Conservation (phyloP, 768 basidiomycete species). For the Cubamyces sp. region DNA sequence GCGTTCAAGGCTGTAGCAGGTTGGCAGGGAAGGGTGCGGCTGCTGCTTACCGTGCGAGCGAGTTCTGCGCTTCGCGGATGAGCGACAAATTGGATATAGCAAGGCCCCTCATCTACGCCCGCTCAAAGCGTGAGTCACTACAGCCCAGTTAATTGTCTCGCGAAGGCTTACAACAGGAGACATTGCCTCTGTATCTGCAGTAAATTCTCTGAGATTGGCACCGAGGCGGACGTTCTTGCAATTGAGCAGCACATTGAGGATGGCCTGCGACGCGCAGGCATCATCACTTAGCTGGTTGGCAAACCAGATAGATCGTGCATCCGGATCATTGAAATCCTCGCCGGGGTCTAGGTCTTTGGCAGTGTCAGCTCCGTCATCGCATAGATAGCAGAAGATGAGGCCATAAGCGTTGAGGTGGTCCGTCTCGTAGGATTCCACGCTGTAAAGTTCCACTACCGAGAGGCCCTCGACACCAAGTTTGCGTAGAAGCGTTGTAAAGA, state of each 20-base stretch:
- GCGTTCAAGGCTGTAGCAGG: background rate
- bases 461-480: slow-evolving; percentile 55
- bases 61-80: slow-evolving; percentile 61
- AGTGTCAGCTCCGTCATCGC: slow-evolving; percentile 49
- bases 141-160: background rate
- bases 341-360: background rate
- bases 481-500: slow-evolving; percentile 63
- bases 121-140: background rate
- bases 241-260: slow-evolving; percentile 64
- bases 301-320: slow-evolving; percentile 64
- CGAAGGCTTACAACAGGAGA: slow-evolving; percentile 53
- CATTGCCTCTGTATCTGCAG: slow-evolving; percentile 56
- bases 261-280: slow-evolving; percentile 65
- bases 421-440: slow-evolving; percentile 64
- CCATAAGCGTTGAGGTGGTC: slow-evolving; percentile 61
- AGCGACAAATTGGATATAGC: slow-evolving; percentile 60
- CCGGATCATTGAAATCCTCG: slow-evolving; percentile 46
- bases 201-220: slow-evolving; percentile 47
- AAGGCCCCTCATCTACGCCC: slow-evolving; percentile 61
- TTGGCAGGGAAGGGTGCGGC: slow-evolving; percentile 1
- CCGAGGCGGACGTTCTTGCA: slow-evolving; percentile 56
- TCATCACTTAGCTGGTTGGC: slow-evolving; percentile 71
- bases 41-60: slow-evolving; percentile 55
- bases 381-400: slow-evolving; percentile 66
- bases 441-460: slow-evolving; percentile 62